These are phyloP conservation scores for Funneliformis geosporum DNA, from an alignment of 192 early-diverging fungal genomes.

Conservation along the genomic window DNA sequence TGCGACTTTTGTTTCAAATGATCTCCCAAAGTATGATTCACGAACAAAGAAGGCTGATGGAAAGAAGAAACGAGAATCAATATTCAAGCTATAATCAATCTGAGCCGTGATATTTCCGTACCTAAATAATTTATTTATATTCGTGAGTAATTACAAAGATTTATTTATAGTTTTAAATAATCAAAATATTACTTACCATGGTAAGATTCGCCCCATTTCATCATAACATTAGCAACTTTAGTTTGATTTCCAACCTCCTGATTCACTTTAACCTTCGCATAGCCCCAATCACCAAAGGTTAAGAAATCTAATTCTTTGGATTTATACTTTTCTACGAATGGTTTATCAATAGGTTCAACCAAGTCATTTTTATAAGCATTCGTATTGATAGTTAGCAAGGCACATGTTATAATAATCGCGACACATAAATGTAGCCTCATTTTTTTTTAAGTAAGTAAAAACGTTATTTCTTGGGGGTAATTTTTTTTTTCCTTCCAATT, in stretches of 20 bases:
- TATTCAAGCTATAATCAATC: conserved; percentile 6
- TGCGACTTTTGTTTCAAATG: background rate
- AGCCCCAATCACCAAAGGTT: background rate
- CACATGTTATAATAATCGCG: background rate
- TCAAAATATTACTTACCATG: background rate
- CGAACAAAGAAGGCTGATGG: conserved; percentile 8
- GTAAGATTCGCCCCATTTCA: too few relatives aligned
- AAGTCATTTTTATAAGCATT: background rate
- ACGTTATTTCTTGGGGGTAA: too few relatives aligned
- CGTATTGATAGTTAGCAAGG: background rate
- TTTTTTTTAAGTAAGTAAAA: background rate
- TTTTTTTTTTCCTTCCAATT: too few relatives aligned
- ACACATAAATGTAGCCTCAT: background rate
- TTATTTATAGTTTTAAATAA: background rate
- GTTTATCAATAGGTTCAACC: background rate
- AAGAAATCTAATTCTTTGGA: background rate
- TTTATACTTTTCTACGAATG: background rate
- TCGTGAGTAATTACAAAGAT: too few relatives aligned
- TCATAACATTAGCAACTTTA: background rate
- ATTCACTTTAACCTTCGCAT: background rate
- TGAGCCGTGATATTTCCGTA: conserved; percentile 13
- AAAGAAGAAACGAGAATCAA: conserved; percentile 8
- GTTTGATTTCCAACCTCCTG: background rate
- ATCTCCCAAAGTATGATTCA: background rate
- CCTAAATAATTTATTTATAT: conserved; percentile 1